A percentile compares a stretch with the other conserved stretches of the same genome.
Conservation (phyloP, 129 eudicot genomes). For the Flaveria ramosissima region DNA sequence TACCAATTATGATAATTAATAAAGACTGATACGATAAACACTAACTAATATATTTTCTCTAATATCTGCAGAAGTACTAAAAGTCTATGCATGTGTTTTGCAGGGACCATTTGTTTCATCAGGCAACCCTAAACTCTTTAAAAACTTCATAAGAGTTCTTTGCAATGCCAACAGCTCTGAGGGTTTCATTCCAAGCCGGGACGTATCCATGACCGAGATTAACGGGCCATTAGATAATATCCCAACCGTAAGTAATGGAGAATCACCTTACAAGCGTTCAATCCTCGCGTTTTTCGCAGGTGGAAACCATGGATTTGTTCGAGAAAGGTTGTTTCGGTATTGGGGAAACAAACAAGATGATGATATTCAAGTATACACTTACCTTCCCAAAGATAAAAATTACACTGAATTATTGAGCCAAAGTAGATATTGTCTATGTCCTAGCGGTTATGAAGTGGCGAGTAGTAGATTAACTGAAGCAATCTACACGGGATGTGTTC, state of each 20-base stretch:
- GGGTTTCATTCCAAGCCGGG: conserved; percentile 55
- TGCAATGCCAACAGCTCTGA: conserved; percentile 84
- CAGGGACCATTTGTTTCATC: conserved; percentile 69
- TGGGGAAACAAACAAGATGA: conserved; percentile 65
- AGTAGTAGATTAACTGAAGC: conserved; percentile 69
- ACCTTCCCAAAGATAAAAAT: conserved; percentile 57
- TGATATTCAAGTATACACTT: conserved; percentile 51
- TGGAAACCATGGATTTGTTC: conserved; percentile 61
- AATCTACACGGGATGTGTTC: conserved; percentile 67
- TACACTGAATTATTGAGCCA: conserved; percentile 50
- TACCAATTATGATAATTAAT: no score
- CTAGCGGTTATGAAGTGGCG: conserved; percentile 83
- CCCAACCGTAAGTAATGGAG: conserved; percentile 38
- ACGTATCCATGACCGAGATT: conserved; percentile 70
- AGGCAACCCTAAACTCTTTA: conserved; percentile 42
- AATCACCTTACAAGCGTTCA: conserved; percentile 54
- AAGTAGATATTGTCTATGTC: conserved; percentile 71
- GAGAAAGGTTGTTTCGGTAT: conserved; percentile 53
- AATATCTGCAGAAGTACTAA: no score
- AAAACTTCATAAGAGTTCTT: conserved; percentile 59
- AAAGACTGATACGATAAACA: no score
- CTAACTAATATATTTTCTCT: no score
- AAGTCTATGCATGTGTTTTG: background rate
- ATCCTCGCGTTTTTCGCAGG: conserved; percentile 68
- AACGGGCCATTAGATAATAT: conserved; percentile 47